Percentiles rank a stretch among this genome's conserved stretches.
phyloP scores from a whole-genome alignment of 2,329 filamentous ascomycete species.

The Camillea tinctor region DNA sequence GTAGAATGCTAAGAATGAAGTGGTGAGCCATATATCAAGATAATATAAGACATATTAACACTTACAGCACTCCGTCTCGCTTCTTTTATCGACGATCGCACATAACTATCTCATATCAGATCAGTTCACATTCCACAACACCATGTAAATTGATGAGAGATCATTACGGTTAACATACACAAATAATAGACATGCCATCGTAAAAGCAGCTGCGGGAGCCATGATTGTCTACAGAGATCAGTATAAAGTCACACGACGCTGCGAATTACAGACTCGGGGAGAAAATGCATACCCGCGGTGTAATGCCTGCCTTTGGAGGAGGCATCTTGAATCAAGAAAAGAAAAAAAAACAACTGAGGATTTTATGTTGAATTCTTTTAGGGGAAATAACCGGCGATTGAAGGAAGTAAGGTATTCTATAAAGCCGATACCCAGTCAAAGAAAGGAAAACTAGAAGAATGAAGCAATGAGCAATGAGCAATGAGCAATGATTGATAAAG shows the following conservation, averaged over 20 bases:
- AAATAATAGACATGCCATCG: slow-evolving; percentile 24
- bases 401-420: too few species aligned
- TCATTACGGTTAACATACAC: slow-evolving; percentile 10
- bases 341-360: neutral
- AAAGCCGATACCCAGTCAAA: too few species aligned
- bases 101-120: slow-evolving; percentile 6
- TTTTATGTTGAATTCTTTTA: neutral
- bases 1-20: neutral
- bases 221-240: slow-evolving; percentile 17
- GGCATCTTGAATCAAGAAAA: slow-evolving; percentile 15
- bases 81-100: slow-evolving; percentile 22
- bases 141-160: neutral
- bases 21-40: neutral
- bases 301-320: slow-evolving; percentile 17
- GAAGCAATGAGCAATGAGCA: neutral
- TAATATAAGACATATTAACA: neutral
- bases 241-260: neutral
- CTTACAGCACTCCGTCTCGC: slow-evolving; percentile 22
- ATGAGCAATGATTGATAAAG: neutral
- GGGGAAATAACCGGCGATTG: too few species aligned
- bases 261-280: neutral
- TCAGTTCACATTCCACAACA: neutral
- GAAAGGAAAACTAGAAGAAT: too few species aligned
- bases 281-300: slow-evolving; percentile 16
- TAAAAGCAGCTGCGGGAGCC: slow-evolving; percentile 24